Evolutionary conservation across 495 filamentous ascomycete species (phyloP).

Genomic region (Daldinia vernicosa): DNA sequence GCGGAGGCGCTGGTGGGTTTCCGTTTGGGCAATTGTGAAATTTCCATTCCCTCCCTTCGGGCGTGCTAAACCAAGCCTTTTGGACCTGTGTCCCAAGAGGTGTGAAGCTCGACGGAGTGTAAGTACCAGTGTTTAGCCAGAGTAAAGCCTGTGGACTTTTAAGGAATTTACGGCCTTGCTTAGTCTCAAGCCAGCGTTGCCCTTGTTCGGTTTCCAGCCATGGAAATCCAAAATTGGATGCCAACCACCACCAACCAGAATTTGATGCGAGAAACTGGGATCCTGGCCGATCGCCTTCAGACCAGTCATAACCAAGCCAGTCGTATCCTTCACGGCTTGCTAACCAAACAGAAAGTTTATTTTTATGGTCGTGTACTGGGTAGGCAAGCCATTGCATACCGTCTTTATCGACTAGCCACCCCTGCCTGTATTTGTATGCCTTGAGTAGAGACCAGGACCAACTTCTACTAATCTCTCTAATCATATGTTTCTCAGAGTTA

Average conservation of each 20-base stretch:
- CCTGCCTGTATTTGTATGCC: not conserved
- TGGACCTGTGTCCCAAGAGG: slow-evolving; percentile 1
- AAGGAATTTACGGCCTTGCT: not conserved
- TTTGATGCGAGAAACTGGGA: slow-evolving; percentile 1
- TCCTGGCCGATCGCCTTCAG: not conserved
- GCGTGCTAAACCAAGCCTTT: slow-evolving; percentile 19
- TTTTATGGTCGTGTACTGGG: slow-evolving; percentile 1
- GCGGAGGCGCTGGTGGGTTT: slow-evolving; percentile 12
- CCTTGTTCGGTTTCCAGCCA: slow-evolving; percentile 23
- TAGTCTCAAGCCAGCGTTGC: slow-evolving; percentile 14
- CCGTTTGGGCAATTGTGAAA: slow-evolving; percentile 4
- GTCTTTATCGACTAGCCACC: not conserved
- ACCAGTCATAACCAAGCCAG: slow-evolving; percentile 11
- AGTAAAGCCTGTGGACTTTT: slow-evolving; percentile 14
- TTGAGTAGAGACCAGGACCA: not conserved
- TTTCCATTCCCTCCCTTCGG: slow-evolving; percentile 7
- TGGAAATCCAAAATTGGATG: slow-evolving; percentile 15
- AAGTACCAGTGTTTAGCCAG: slow-evolving; percentile 23
- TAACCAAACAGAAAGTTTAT: slow-evolving; percentile 21
- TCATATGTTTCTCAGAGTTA: slow-evolving; percentile 14
- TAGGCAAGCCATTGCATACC: slow-evolving; percentile 2
- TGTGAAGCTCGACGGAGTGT: not conserved
- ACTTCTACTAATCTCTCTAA: not conserved
- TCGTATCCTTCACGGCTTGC: not conserved
- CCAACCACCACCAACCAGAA: slow-evolving; percentile 27